phyloP scores from a whole-genome alignment of 306 rosid genomes.

The Cyamopsis tetragonoloba region DNA sequence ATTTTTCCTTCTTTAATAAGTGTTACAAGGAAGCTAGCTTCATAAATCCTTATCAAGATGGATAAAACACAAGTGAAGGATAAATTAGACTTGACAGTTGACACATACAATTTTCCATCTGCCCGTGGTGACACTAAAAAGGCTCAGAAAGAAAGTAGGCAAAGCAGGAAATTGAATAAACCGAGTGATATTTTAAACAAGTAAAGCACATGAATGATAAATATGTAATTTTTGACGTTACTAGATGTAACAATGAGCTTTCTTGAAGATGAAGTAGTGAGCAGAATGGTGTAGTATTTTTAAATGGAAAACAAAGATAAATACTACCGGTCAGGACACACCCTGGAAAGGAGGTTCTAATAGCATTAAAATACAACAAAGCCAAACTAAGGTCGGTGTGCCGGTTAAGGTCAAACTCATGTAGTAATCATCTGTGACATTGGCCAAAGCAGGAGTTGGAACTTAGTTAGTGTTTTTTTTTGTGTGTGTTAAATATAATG shows the following conservation, averaged over 20 bases:
- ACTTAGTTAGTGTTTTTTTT: no score
- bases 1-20: background rate
- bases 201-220: background rate
- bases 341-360: background rate
- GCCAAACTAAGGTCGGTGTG: conserved; percentile 11
- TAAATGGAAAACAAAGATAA: conserved; percentile 1
- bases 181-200: background rate
- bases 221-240: background rate
- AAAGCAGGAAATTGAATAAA: background rate
- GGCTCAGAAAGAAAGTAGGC: background rate
- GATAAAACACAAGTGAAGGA: background rate
- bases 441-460: background rate
- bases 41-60: background rate
- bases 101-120: background rate
- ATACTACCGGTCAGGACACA: background rate
- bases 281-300: background rate
- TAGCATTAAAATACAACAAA: background rate
- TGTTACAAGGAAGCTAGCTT: background rate
- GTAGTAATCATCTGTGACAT: conserved; percentile 6
- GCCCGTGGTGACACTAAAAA: background rate
- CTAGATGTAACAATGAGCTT: background rate
- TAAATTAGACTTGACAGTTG: background rate
- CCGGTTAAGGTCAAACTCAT: background rate
- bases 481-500: no score
- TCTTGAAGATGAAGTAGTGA: background rate